Evolutionary conservation across 2,329 filamentous ascomycete genomes (phyloP), one percentile per base, ranked within the genome.

Genomic region (Diaporthe longicolla): DNA sequence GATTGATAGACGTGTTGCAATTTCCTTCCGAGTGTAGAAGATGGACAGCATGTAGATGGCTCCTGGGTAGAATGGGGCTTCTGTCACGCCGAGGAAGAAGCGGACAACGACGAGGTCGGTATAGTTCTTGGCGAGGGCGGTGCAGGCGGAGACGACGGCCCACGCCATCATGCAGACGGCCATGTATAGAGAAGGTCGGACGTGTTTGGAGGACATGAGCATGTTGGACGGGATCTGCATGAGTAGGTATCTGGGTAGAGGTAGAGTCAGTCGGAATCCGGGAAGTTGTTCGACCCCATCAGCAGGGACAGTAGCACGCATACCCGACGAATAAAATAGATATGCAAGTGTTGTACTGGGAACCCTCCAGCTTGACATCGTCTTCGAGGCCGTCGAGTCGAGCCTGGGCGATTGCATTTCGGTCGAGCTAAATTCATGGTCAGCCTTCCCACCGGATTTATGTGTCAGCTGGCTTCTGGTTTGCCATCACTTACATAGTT

Each of bases 1-100:
- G 17, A 92, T 85, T 15, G 90, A 89, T n/a, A 90, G 92, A 21
- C 91, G 85, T 17, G 91, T 84, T 1, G 87, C 90, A 0, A 93
- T 82, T 78, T 93, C 92, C 77, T 89, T 89, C 24, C 91, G 86
- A 0, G 90, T 93, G 77, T 94, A 94, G 89, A 91, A 93, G 61
- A 83, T 84, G 7, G 82, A 84, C 17, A 92, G 83, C 73, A 89
- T 90, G 81, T 89, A 92, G 17, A 91, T 71, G 4, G 78, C 81
- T 26, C 82, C 81, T 0, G 79, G 80, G 68, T 82, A 83, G 55
- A 84, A 69, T 7, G 84, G 83, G 0, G 84, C 84, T 65, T 86
- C 84, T 0, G 82, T 82, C 0, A 87, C 76, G 4, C 85, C 83
- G 32, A 84, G 78, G 50, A 86, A 82, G 76, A 86, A 85, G 6